phyloP scores from a whole-genome alignment of 2,329 filamentous ascomycete species.

The Arthrobotrys sinensis region DNA sequence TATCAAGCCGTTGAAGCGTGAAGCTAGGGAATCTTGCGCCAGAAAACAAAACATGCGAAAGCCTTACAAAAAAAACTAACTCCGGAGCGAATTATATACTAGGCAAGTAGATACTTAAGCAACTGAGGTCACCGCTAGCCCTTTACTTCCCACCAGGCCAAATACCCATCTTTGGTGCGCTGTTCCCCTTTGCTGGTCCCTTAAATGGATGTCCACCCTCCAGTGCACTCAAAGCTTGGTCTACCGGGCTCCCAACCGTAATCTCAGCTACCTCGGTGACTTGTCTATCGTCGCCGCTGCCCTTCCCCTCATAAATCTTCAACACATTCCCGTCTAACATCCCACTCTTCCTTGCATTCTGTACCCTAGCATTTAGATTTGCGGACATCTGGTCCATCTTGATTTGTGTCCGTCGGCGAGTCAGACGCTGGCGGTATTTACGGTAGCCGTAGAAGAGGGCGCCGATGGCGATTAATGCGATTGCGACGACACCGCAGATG shows the following conservation, averaged over 20 bases:
- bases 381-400: conserved; percentile 56
- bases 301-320: conserved; percentile 57
- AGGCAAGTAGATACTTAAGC: neutral
- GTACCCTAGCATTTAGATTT: conserved; percentile 49
- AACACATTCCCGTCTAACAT: conserved; percentile 44
- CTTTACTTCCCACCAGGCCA: conserved; percentile 39
- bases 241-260: conserved; percentile 55
- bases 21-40: conserved; percentile 9
- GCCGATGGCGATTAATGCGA: conserved; percentile 52
- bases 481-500: conserved; percentile 50
- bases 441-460: conserved; percentile 55
- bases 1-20: conserved; percentile 22
- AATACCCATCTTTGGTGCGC: conserved; percentile 40
- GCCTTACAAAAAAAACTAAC: conserved; percentile 14
- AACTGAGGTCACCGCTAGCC: neutral
- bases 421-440: conserved; percentile 51
- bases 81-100: conserved; percentile 23
- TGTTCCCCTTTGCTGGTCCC: conserved; percentile 19
- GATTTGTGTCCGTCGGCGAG: conserved; percentile 47
- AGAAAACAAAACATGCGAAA: neutral
- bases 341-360: conserved; percentile 52
- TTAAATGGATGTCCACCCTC: conserved; percentile 47
- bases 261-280: conserved; percentile 50
- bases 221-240: conserved; percentile 42
- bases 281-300: conserved; percentile 27